Conservation (phyloP, 176 grass and related monocot genomes). For the Rhynchospora pubera region DNA sequence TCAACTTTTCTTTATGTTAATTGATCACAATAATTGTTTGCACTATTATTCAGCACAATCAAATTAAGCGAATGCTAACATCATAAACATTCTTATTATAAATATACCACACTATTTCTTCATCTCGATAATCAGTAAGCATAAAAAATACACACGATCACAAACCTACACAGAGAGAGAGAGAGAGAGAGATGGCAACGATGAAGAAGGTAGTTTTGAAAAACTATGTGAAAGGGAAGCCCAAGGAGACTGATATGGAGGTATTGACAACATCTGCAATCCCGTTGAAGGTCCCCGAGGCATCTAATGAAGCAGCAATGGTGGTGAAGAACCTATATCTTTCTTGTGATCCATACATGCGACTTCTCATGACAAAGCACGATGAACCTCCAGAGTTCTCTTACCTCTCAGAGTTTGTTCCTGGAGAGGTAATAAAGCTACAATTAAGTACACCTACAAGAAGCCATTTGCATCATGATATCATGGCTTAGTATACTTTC, state of each 20-base stretch:
- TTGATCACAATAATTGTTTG: too few species aligned
- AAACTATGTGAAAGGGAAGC: conserved; percentile 48
- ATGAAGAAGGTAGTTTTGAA: conserved; percentile 33
- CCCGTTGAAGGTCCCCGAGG: conserved; percentile 11
- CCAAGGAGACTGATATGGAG: conserved; percentile 38
- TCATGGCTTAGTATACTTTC: too few species aligned
- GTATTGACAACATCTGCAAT: background rate
- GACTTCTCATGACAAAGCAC: conserved; percentile 34
- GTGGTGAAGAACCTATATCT: conserved; percentile 53
- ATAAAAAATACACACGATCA: too few species aligned
- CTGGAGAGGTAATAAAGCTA: conserved; percentile 20
- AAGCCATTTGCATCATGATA: too few species aligned
- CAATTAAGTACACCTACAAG: too few species aligned
- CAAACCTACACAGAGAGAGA: background rate
- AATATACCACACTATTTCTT: too few species aligned
- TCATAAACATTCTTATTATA: too few species aligned
- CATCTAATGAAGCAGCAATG: background rate
- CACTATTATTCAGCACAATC: too few species aligned
- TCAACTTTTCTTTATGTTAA: too few species aligned
- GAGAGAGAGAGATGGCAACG: too few species aligned
- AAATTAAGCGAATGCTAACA: too few species aligned
- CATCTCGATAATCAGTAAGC: too few species aligned
- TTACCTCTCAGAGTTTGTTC: conserved; percentile 40
- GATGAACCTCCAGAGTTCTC: conserved; percentile 3
- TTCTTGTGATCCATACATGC: conserved; percentile 77